phyloP scores from a whole-genome alignment of 495 filamentous ascomycete species.

The Penicillium coffeae region DNA sequence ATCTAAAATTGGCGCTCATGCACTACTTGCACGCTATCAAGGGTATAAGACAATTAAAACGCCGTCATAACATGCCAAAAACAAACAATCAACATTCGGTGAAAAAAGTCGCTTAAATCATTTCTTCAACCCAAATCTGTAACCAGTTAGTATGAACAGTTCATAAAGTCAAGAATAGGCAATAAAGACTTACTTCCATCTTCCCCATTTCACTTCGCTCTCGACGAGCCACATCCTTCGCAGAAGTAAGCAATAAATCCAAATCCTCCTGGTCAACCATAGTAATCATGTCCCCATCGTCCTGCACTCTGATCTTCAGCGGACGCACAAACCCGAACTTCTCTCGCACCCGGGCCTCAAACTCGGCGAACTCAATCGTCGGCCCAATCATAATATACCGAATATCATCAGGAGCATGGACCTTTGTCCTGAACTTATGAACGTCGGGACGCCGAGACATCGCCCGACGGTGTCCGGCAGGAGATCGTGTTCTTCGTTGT shows the following conservation, averaged over 20 bases:
- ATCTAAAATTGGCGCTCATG: too few species aligned
- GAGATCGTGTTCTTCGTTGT: conserved; percentile 28
- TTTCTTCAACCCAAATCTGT: conserved; percentile 67
- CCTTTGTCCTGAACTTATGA: conserved; percentile 77
- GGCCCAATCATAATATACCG: conserved; percentile 85
- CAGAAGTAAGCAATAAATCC: conserved; percentile 71
- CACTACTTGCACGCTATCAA: background rate
- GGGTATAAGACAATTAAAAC: conserved; percentile 5
- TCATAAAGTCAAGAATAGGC: background rate
- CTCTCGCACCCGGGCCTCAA: conserved; percentile 70
- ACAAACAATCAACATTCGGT: conserved; percentile 1
- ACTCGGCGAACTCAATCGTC: conserved; percentile 67
- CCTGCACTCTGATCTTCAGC: conserved; percentile 81
- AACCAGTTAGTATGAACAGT: conserved; percentile 7
- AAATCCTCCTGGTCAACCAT: conserved; percentile 96
- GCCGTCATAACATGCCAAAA: conserved; percentile 8
- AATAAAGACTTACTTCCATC: conserved; percentile 89
- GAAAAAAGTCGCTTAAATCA: conserved; percentile 21
- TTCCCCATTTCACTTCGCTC: conserved; percentile 84
- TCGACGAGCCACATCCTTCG: conserved; percentile 63
- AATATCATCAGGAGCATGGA: conserved; percentile 81
- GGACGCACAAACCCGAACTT: conserved; percentile 73
- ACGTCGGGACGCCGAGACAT: conserved; percentile 39
- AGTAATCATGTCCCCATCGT: conserved; percentile 90
- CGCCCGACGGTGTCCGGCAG: conserved; percentile 25